Evolutionary conservation across 768 basidiomycete genomes (phyloP), one percentile per base, ranked within the genome.

Genomic region (Tylopilus vinaceipallidus): DNA sequence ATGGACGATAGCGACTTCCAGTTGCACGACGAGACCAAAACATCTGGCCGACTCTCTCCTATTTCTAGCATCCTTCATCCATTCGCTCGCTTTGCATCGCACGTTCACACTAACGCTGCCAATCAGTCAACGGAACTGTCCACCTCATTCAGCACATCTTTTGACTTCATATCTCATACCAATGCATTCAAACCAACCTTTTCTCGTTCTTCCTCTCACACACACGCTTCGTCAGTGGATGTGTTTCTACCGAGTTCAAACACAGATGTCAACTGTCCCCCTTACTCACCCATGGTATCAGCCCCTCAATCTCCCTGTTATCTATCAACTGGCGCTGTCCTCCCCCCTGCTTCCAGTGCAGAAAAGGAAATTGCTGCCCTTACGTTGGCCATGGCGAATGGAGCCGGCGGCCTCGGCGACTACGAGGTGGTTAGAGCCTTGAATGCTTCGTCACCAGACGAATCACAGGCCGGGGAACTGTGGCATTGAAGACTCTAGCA

Each of bases 301-400:
- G 49, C 45, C 14, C 48, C 53, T n/a, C 57, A 49, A 8, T 59
- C 59, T 17, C 54, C 60, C 10, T 22, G 12, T 35, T 44, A 53
- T 32, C 41, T 45, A 47, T 40, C 56, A 17, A 9, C 10, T 17
- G 34, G 23, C 41, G 19, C 38, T 26, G 40, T 44, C 35, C 41
- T 45, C 9, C 50, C 60, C n/a, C 53, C 70, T 17, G 64, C 80
- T 11, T 75, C 80, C 37, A 73, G 71, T 30, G 69, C 79, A 17
- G 82, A 84, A 55, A 83, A 81, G 58, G 79, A 79, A 14, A 72
- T 84, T 42, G 81, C 81, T 16, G 81, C 80, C 16, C 72, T 84
- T 26, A 73, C 71, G 27, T 65, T 85, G 3, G 82, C 80, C 16
- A 74, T 85, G 69, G 83, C 83, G 12, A 84, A 78, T 52, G 84